Percentiles rank a stretch among this genome's conserved stretches.
These are phyloP conservation scores for Cyamopsis tetragonoloba DNA, from an alignment of 306 rosid species.

Conservation along the genomic window DNA sequence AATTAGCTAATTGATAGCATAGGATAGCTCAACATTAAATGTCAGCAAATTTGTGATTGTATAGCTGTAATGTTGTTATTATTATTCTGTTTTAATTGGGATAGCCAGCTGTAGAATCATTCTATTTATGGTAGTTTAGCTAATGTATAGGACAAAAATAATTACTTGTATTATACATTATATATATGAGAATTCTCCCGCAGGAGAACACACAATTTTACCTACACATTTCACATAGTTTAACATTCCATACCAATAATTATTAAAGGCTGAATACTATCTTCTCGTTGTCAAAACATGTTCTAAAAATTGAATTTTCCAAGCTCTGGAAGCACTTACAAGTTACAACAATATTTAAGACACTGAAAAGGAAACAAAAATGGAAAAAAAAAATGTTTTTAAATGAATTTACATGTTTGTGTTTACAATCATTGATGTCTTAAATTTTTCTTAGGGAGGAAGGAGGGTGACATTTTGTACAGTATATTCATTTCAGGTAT, in stretches of 20 bases:
- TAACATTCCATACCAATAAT: neutral
- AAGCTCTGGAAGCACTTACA: neutral
- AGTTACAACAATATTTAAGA: conserved; percentile 4
- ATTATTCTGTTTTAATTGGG: too few species aligned
- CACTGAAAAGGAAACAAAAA: neutral
- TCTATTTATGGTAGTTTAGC: too few species aligned
- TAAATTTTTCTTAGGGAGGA: neutral
- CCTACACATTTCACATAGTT: too few species aligned
- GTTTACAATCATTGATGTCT: conserved; percentile 22
- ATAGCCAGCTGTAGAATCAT: too few species aligned
- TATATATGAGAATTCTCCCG: too few species aligned
- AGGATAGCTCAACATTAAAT: too few species aligned
- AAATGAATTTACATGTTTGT: conserved; percentile 31
- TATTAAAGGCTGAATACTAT: neutral
- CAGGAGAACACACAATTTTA: too few species aligned
- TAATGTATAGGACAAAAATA: too few species aligned
- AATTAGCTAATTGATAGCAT: too few species aligned
- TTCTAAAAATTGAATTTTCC: neutral
- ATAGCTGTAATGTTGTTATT: too few species aligned
- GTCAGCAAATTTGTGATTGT: too few species aligned
- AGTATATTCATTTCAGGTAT: neutral
- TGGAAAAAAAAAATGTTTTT: neutral
- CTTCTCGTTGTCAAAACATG: neutral
- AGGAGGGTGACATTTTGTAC: conserved; percentile 26
- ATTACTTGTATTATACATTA: too few species aligned